Base-by-base conservation (phyloP, 2,329 filamentous ascomycete genomes). In the Ophiostoma tasmaniense region DNA sequence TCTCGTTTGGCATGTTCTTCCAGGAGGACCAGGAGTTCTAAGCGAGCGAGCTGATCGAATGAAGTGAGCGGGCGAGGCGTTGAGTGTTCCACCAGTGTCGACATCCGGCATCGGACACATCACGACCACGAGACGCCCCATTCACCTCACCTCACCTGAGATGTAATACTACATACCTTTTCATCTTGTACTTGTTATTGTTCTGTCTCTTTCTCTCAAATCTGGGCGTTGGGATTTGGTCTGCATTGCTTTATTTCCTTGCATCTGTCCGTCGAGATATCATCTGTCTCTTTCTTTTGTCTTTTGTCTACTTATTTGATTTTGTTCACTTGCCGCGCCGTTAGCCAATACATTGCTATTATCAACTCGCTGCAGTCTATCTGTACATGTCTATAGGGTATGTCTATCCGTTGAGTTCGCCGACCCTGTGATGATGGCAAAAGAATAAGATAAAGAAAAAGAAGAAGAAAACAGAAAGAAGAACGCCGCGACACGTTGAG, bases 1-100 rank as follows among this genome's bases (percentile, higher is more conserved):
- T 99, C 80, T 95, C 91, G 81, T 99, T 99, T 80, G 90, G 91
- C 73, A 91, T 97, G 88, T 99, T 98, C 82, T 99, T 99, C 84
- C 90, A 94, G 78, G 93, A 98, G 80, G 93, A 98, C 78, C 91
- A 96, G 77, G 95, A 98, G 75, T 99, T 98, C 79, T 98, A 10
- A 22, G 30, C 1, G 61, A 22, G 6, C 17, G 39, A n/a, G n/a
- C n/a, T n/a, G n/a, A n/a, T n/a, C n/a, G n/a, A 20, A 17, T 13
- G 39, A 42, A 42, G 39, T 42, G 39, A 17, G 39, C 33, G 33
- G 8, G 33, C 33, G 33, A 42, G 11, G 39, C 39, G 39, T 42
- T 42, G 39, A 42, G 5, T 8, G 33, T 33, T 33, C 5, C 8
- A 33, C 33, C 5, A 3, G 30, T 33, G 30, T 33, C 30, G 30